Evolutionary conservation across 345 rosid genomes (phyloP).

Genomic region (Noccaea bulbosa): DNA sequence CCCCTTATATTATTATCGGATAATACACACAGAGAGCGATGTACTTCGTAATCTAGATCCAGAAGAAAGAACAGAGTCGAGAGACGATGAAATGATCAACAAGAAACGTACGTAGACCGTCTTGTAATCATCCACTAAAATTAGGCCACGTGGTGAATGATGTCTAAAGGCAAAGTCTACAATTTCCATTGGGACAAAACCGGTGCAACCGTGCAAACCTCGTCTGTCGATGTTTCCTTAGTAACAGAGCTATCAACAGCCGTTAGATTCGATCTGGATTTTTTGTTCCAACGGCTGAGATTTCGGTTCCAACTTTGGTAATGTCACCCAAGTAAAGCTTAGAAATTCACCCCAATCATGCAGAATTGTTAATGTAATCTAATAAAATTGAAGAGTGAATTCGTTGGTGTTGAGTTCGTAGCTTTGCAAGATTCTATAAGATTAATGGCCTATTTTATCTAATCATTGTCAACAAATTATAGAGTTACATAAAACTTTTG

Average conservation of each 20-base stretch:
- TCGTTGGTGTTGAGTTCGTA: no score
- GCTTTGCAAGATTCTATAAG: no score
- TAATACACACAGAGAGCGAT: slow-evolving; percentile 14
- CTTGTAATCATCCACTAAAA: neutral
- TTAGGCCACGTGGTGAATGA: slow-evolving; percentile 17
- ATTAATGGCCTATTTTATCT: no score
- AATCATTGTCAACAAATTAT: no score
- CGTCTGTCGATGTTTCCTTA: neutral
- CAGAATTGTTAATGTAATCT: no score
- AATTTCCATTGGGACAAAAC: slow-evolving; percentile 9
- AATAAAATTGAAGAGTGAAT: no score
- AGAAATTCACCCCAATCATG: no score
- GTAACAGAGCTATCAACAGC: neutral
- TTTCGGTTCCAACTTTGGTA: neutral
- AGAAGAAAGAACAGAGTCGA: slow-evolving; percentile 9
- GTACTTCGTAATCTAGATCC: slow-evolving; percentile 42
- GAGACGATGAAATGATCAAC: neutral
- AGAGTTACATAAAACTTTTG: no score
- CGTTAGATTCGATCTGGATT: slow-evolving; percentile 16
- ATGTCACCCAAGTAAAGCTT: no score
- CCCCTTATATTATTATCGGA: neutral
- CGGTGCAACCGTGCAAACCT: slow-evolving; percentile 17
- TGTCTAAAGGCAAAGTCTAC: neutral
- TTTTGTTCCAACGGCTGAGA: slow-evolving; percentile 1
- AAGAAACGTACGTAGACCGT: slow-evolving; percentile 24